These are phyloP conservation scores for Colletotrichum eleusines DNA, from an alignment of 2,329 filamentous ascomycete species.

Conservation along the genomic window DNA sequence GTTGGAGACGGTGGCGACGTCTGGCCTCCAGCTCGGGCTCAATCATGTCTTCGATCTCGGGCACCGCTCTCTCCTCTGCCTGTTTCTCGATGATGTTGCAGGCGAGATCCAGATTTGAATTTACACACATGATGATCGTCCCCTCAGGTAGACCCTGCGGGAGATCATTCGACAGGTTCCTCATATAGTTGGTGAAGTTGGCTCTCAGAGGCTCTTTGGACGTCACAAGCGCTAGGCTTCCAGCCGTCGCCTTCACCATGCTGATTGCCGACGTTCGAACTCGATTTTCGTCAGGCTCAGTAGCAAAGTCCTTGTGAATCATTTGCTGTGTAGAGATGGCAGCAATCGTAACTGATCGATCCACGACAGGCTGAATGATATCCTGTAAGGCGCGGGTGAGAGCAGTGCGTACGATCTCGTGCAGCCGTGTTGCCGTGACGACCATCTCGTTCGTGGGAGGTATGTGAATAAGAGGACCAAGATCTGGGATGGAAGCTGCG, in stretches of 20 bases:
- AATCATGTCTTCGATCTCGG: constrained; percentile 95
- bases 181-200: constrained; percentile 97
- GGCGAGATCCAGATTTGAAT: constrained; percentile 94
- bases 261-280: constrained; percentile 88
- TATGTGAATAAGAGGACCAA: constrained; percentile 82
- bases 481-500: constrained; percentile 84
- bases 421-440: constrained; percentile 74
- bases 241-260: constrained; percentile 95
- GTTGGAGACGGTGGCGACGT: constrained; percentile 78
- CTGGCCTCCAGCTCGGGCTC: constrained; percentile 83
- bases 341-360: constrained; percentile 96
- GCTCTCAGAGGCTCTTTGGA: constrained; percentile 97
- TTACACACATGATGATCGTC: constrained; percentile 97
- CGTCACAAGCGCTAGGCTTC: constrained; percentile 94
- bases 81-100: constrained; percentile 96
- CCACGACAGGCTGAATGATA: constrained; percentile 97
- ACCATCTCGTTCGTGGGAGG: constrained; percentile 86
- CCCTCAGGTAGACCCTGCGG: constrained; percentile 91
- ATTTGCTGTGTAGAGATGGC: constrained; percentile 97
- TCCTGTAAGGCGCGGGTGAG: constrained; percentile 92
- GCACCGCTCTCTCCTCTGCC: constrained; percentile 90
- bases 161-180: constrained; percentile 74
- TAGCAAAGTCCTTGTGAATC: constrained; percentile 95
- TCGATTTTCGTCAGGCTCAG: constrained; percentile 89
- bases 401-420: constrained; percentile 85